These are phyloP conservation scores for Penicillium simplicissimum DNA, from an alignment of 495 filamentous ascomycete genomes.

Conservation along the genomic window DNA sequence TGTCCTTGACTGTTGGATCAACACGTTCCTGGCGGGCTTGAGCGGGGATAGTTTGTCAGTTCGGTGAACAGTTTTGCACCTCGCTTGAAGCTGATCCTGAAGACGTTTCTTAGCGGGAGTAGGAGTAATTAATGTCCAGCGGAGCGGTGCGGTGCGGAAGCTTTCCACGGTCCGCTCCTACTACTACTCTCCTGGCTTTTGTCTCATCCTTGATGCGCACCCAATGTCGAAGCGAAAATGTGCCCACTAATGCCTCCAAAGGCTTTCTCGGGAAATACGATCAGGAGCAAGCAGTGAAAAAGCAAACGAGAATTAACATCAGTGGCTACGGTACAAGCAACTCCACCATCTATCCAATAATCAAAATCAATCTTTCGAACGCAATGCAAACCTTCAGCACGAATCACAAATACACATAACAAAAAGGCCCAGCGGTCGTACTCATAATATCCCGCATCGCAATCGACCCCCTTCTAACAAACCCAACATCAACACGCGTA, in stretches of 20 bases:
- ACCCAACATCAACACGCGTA: constrained; percentile 45
- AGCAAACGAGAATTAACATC: neutral
- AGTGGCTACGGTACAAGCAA: neutral
- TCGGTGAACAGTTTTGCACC: no score
- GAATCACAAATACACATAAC: constrained; percentile 53
- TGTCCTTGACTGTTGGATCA: neutral
- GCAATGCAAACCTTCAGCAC: neutral
- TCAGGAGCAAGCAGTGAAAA: neutral
- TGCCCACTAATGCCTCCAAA: no score
- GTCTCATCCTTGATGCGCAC: no score
- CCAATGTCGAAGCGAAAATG: no score
- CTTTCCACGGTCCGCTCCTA: no score
- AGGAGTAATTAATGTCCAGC: no score
- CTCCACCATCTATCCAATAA: neutral
- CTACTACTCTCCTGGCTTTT: no score
- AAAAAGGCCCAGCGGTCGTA: constrained; percentile 55
- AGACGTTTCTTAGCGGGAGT: no score
- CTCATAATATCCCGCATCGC: constrained; percentile 50
- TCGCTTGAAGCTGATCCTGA: no score
- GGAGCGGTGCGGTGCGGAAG: no score
- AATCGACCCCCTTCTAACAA: constrained; percentile 37
- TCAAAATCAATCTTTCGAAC: no score
- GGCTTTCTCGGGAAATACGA: neutral
- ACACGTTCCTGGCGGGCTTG: neutral
- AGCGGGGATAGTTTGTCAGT: no score